Percentiles rank a stretch among this genome's conserved stretches.
Evolutionary conservation across 768 basidiomycete species (phyloP).

Genomic region (Rhodotorula diobovata): DNA sequence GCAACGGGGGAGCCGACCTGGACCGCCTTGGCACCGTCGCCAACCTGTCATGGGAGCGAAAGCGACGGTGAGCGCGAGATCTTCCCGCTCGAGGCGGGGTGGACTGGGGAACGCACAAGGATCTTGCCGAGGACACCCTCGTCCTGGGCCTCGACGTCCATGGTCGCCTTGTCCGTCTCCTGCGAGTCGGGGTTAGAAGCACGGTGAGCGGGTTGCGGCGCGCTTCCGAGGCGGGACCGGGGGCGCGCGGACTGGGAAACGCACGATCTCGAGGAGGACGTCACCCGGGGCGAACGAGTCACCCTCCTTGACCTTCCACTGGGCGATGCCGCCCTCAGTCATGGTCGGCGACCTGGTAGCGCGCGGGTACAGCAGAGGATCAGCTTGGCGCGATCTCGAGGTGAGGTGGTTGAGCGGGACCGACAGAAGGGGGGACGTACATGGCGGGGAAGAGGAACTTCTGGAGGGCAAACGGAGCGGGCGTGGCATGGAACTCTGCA

Average conservation of each 20-base stretch:
- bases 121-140: slow-evolving; percentile 97
- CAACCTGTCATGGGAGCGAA: slow-evolving; percentile 53
- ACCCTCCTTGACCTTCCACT: slow-evolving; percentile 96
- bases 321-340: slow-evolving; percentile 97
- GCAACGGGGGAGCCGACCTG: slow-evolving; percentile 84
- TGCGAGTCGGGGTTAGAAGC: slow-evolving; percentile 43
- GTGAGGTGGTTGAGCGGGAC: not conserved
- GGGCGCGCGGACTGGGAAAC: slow-evolving; percentile 41
- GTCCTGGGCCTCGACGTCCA: slow-evolving; percentile 98
- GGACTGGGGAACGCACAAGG: slow-evolving; percentile 59
- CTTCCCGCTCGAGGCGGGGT: not conserved
- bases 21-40: slow-evolving; percentile 81
- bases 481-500: slow-evolving; percentile 32
- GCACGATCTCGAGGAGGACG: slow-evolving; percentile 89
- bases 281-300: slow-evolving; percentile 84
- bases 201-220: not conserved
- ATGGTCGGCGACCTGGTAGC: slow-evolving; percentile 99
- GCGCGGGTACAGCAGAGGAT: slow-evolving; percentile 61
- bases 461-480: slow-evolving; percentile 20
- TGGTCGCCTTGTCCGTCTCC: slow-evolving; percentile 99
- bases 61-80: not conserved
- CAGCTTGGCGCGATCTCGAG: not conserved
- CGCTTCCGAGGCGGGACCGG: not conserved
- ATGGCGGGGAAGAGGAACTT: slow-evolving; percentile 41
- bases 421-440: slow-evolving; percentile 1